A percentile compares a stretch with the other conserved stretches of the same genome.
Conservation (phyloP, 257 asterid genomes). For the Nicotiana knightiana region DNA sequence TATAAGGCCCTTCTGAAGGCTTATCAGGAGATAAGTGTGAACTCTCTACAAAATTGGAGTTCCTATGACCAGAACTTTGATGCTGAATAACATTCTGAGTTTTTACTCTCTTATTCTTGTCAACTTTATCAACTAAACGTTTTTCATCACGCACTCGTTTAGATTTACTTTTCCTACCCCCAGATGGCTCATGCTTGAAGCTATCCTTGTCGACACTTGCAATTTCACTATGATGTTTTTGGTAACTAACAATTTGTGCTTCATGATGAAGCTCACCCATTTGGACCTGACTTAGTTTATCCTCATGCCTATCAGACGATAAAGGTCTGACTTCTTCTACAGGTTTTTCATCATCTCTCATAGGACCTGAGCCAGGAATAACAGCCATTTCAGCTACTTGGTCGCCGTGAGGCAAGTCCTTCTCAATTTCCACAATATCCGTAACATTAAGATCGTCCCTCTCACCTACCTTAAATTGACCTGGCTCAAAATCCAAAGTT, state of each 20-base stretch:
- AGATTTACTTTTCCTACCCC: constrained; percentile 29
- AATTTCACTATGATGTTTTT: constrained; percentile 22
- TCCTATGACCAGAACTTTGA: constrained; percentile 39
- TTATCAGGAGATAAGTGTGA: constrained; percentile 55
- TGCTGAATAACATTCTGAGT: constrained; percentile 39
- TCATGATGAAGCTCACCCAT: constrained; percentile 22
- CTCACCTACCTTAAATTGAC: constrained; percentile 42
- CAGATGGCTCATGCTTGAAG: constrained; percentile 36
- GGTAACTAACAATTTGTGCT: constrained; percentile 25
- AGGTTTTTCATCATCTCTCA: constrained; percentile 41
- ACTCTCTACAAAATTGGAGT: constrained; percentile 44
- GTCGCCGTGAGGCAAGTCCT: constrained; percentile 41
- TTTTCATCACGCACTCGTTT: constrained; percentile 52
- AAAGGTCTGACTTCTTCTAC: constrained; percentile 35
- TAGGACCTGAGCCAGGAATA: constrained; percentile 30
- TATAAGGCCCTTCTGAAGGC: constrained; percentile 32
- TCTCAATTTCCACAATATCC: constrained; percentile 63
- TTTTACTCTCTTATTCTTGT: constrained; percentile 46
- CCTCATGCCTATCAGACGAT: constrained; percentile 29
- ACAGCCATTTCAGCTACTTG: constrained; percentile 35
- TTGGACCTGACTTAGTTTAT: constrained; percentile 28
- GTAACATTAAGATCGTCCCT: constrained; percentile 40
- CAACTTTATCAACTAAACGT: constrained; percentile 37
- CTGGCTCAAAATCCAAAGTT: constrained; percentile 39
- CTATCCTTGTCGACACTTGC: constrained; percentile 35